Conservation (phyloP, 768 basidiomycete species). For the Amylocystis lapponica region DNA sequence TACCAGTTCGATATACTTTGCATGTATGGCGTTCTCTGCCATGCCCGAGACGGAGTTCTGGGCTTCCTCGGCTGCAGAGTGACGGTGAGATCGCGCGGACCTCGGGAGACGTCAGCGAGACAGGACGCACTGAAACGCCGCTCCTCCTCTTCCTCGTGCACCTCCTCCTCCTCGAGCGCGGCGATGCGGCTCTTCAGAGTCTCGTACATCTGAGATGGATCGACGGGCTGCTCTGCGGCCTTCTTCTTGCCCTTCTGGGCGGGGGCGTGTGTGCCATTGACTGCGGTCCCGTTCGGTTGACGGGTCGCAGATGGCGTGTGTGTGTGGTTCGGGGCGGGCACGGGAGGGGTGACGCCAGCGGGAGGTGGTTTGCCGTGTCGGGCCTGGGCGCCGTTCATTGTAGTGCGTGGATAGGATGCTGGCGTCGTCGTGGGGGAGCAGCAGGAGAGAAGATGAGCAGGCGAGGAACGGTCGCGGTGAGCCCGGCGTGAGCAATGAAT, state of each 20-base stretch:
- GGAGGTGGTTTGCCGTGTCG: slow-evolving; percentile 25
- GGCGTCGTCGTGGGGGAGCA: slow-evolving; percentile 6
- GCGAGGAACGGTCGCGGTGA: slow-evolving; percentile 5
- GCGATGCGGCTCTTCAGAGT: slow-evolving; percentile 85
- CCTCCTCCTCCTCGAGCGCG: slow-evolving; percentile 83
- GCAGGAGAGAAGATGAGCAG: slow-evolving; percentile 7
- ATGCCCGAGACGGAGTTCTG: slow-evolving; percentile 80
- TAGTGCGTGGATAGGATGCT: not conserved
- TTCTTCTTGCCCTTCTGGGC: slow-evolving; percentile 51
- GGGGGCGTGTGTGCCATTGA: slow-evolving; percentile 19
- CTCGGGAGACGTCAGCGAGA: slow-evolving; percentile 4
- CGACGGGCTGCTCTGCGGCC: slow-evolving; percentile 66
- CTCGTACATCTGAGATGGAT: slow-evolving; percentile 85
- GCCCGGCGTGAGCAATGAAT: slow-evolving; percentile 2
- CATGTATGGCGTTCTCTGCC: slow-evolving; percentile 76
- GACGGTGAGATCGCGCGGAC: slow-evolving; percentile 8
- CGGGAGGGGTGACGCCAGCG: slow-evolving; percentile 36
- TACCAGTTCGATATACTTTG: slow-evolving; percentile 87
- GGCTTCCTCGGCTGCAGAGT: slow-evolving; percentile 71
- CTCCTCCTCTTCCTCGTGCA: slow-evolving; percentile 84
- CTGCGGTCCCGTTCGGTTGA: slow-evolving; percentile 17
- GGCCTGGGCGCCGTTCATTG: slow-evolving; percentile 17
- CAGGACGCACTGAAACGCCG: slow-evolving; percentile 59
- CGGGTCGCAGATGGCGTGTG: slow-evolving; percentile 28
- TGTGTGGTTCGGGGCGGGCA: slow-evolving; percentile 46